Base-by-base conservation (phyloP, 1,284 basidiomycete species). In the Ceratobasidium papillatum region DNA sequence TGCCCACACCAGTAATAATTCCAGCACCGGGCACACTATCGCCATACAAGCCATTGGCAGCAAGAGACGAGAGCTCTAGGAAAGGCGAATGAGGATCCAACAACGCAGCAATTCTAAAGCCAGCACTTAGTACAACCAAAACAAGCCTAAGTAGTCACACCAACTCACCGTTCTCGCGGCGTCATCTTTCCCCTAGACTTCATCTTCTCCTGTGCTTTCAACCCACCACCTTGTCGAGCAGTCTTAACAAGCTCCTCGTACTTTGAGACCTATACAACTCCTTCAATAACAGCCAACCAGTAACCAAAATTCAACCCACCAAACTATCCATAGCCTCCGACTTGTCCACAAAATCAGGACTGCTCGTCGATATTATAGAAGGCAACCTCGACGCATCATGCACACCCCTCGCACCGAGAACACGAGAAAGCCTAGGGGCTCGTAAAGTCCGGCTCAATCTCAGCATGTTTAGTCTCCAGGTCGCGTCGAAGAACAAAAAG, bases 11-110 rank as follows among this genome's bases (percentile, higher is more conserved):
- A 4, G 95, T 95, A 77, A 98, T 93, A 75, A 98, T 88, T 19
- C 96, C 96, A 0, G 94, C 96, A 0, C 92, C 94, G 12, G 96
- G 95, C 45, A 98, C 89, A 54, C 86, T 84, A 78, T 96, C 90
- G 5, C 84, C 87, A 80, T 98, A 98, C 25, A 98, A 92, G 19
- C 92, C 93, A 80, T 96, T 90, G 12, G 93, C 96, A 25, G 96
- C 96, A 4, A 97, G 84, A 34, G 90, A 85, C 1, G 94, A 95
- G 3, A 98, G 86, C 81, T 98, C 96, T 32, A 98, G 84, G 81
- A 98, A 98, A 0, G 96, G 95, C 11, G 94, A 92, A 79, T 92
- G 89, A 8, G 93, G 91, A 81, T 98, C 96, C 38, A 98, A 83
- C 17, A 98, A 84, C 5, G 87, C 82, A 1, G 87, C 84, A 19